Base-by-base conservation (phyloP, 345 rosid genomes). In the Arabis hirsuta region DNA sequence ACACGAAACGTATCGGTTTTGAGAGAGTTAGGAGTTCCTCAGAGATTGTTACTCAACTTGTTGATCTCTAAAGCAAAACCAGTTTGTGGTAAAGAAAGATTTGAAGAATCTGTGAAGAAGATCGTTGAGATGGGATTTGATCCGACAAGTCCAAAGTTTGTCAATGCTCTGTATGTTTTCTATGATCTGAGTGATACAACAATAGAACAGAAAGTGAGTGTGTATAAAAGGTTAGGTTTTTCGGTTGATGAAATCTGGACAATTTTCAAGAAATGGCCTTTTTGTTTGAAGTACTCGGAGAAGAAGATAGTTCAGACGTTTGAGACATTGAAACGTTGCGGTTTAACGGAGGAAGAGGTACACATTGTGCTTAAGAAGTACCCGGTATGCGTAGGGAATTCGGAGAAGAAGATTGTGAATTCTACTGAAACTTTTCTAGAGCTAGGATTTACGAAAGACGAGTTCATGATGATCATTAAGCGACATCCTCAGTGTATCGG, bases 191-290 rank as follows among this genome's bases (percentile, higher is more conserved):
- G 60, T 6, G 19, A 71, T 7, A 22, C 16, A 13, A 78, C 74
- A 0, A 73, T 77, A 64, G 73, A 74, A 11, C 50, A 60, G 69
- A 74, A 74, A 45, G 73, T 74, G 34, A 12, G 29, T 8, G 63
- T 39, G 1, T 74, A 74, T 5, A 27, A 51, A 42, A 69, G 26
- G 16, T 74, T 78, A 71, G 85, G 84, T 13, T 82, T 77, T 62
- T 47, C 71, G 5, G 64, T 34, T 6, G 68, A 48, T 34, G 84
- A 76, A 11, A 36, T 67, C 9, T 39, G 61, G 69, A 10, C 9
- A 1, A 59, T 73, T 0, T 82, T 83, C 54, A 73, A 62, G 74
- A 85, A 71, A 62, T 26, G 50, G 42, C 85, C 85, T 29, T 11
- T 12, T 32, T 53, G 20, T 48, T 10, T 80, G 64, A 29, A 12